A percentile compares a stretch with the other conserved stretches of the same genome.
Conservation (phyloP, 768 basidiomycete species). For the Hysterangium stoloniferum region DNA sequence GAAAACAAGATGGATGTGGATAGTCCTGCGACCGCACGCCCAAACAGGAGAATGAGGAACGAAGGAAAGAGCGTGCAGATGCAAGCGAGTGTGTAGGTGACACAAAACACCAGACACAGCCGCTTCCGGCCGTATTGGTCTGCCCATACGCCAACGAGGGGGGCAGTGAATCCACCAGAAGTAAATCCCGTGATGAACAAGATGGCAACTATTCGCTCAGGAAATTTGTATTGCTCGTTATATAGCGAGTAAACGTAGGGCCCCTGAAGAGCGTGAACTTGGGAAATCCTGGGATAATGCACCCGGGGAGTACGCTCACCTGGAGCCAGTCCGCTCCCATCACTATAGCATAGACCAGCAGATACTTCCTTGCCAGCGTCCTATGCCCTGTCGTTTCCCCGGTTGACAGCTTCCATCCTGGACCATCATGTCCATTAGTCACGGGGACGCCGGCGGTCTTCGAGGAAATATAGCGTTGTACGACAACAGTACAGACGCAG, state of each 20-base stretch:
- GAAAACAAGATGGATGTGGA: slow-evolving; percentile 73
- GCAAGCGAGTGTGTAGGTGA: slow-evolving; percentile 56
- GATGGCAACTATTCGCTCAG: slow-evolving; percentile 57
- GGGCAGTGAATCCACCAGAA: slow-evolving; percentile 61
- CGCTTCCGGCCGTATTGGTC: slow-evolving; percentile 69
- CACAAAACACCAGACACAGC: slow-evolving; percentile 64
- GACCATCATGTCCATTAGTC: slow-evolving; percentile 12
- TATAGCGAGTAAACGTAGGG: slow-evolving; percentile 75
- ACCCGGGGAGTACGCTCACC: not conserved
- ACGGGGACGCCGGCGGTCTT: slow-evolving; percentile 11
- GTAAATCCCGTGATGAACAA: slow-evolving; percentile 75
- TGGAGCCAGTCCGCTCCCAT: slow-evolving; percentile 41
- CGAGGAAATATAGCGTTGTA: slow-evolving; percentile 26
- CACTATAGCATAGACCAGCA: slow-evolving; percentile 62
- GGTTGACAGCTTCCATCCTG: slow-evolving; percentile 9
- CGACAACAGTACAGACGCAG: slow-evolving; percentile 27
- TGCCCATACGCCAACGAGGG: slow-evolving; percentile 69
- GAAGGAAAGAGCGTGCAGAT: slow-evolving; percentile 47
- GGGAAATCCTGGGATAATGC: not conserved
- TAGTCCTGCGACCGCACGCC: slow-evolving; percentile 59
- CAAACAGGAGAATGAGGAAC: slow-evolving; percentile 53
- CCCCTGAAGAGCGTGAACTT: slow-evolving; percentile 64
- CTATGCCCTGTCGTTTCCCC: slow-evolving; percentile 6
- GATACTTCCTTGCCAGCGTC: slow-evolving; percentile 41
- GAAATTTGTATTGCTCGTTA: slow-evolving; percentile 54